phyloP scores from a whole-genome alignment of 2,329 filamentous ascomycete species.

The Aspergillus proliferans region DNA sequence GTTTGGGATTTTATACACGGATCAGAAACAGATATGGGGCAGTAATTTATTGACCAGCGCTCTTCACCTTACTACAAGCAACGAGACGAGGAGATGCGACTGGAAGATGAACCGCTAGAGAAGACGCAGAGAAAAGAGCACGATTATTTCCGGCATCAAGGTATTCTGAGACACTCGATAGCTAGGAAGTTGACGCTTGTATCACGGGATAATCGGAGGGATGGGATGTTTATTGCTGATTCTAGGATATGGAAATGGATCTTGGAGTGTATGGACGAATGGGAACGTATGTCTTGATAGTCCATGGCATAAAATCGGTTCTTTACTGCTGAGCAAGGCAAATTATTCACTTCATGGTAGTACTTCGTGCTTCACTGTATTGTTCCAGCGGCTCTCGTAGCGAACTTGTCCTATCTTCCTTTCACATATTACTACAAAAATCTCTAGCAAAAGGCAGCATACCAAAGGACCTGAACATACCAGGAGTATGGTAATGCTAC shows the following conservation, averaged over 20 bases:
- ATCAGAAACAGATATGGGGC: neutral
- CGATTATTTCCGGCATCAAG: constrained; percentile 9
- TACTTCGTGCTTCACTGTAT: too few relatives aligned
- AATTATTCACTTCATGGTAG: too few relatives aligned
- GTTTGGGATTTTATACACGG: too few relatives aligned
- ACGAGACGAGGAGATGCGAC: constrained; percentile 8
- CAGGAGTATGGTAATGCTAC: too few relatives aligned
- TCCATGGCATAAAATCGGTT: too few relatives aligned
- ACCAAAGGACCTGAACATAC: too few relatives aligned
- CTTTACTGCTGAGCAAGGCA: too few relatives aligned
- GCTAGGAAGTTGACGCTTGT: constrained; percentile 12
- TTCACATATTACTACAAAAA: too few relatives aligned
- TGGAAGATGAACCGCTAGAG: constrained; percentile 8
- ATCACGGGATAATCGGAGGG: constrained; percentile 10
- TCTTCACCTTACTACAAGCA: constrained; percentile 7
- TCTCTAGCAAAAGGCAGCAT: too few relatives aligned
- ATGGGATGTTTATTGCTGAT: constrained; percentile 13
- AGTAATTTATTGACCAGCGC: constrained; percentile 7
- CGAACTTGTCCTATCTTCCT: too few relatives aligned
- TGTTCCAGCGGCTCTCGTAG: too few relatives aligned
- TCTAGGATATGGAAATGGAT: constrained; percentile 17
- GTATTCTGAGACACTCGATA: constrained; percentile 7
- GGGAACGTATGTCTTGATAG: constrained; percentile 4
- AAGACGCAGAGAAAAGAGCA: constrained; percentile 11
- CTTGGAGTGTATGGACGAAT: constrained; percentile 10